Percentiles rank a stretch among this genome's conserved stretches.
Evolutionary conservation across 2,329 filamentous ascomycete genomes (phyloP).

Genomic region (Colletotrichum sp.): DNA sequence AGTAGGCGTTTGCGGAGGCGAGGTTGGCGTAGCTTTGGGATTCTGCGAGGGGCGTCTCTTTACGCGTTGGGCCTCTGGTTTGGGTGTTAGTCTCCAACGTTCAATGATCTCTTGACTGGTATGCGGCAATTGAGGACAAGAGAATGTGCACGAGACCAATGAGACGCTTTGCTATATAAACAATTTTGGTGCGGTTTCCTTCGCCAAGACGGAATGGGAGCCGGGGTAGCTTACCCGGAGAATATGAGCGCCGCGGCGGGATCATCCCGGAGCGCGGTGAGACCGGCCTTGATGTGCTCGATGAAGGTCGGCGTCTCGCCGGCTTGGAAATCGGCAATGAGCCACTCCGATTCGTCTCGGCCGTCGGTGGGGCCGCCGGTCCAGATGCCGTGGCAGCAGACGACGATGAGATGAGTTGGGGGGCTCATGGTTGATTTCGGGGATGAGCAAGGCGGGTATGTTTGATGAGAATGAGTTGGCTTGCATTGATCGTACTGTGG

Average conservation of each 20-base stretch:
- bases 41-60: conserved; percentile 61
- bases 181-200: not conserved
- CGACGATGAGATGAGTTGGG: conserved; percentile 69
- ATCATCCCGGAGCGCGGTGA: conserved; percentile 55
- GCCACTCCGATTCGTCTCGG: conserved; percentile 65
- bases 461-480: not conserved
- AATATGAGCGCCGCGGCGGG: conserved; percentile 64
- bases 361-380: conserved; percentile 60
- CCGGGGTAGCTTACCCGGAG: conserved; percentile 66
- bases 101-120: not conserved
- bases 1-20: conserved; percentile 51
- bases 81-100: not conserved
- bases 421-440: not conserved
- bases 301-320: conserved; percentile 82
- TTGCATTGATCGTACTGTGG: not conserved
- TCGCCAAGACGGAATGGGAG: not conserved
- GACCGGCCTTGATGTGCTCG: conserved; percentile 72
- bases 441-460: not conserved
- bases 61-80: conserved; percentile 67
- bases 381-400: conserved; percentile 88
- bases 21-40: conserved; percentile 67
- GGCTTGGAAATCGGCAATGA: conserved; percentile 78
- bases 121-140: not conserved
- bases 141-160: not conserved
- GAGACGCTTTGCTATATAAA: not conserved